Evolutionary conservation across 306 rosid species (phyloP).

Genomic region (Urtica urens): DNA sequence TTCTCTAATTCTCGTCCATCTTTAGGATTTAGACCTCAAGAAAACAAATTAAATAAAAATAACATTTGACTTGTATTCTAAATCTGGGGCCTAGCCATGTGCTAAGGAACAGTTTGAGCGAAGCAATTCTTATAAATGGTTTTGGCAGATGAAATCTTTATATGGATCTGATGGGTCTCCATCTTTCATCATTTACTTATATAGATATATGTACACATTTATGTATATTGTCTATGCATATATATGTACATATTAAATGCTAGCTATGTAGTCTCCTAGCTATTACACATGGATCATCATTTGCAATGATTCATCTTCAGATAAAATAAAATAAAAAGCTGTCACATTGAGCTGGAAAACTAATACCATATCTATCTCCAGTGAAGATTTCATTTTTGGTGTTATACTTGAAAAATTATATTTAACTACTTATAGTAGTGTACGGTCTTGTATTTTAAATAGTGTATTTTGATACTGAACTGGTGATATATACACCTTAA

Average conservation of each 20-base stretch:
- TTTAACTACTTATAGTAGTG: too few relatives aligned
- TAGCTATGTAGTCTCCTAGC: background rate
- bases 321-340: slow-evolving; percentile 1
- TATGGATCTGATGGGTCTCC: slow-evolving; percentile 22
- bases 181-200: slow-evolving; percentile 15
- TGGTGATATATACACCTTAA: too few relatives aligned
- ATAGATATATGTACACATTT: background rate
- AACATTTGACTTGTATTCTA: too few relatives aligned
- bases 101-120: slow-evolving; percentile 16
- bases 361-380: too few relatives aligned
- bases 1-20: background rate
- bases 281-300: slow-evolving; percentile 10
- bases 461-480: too few relatives aligned
- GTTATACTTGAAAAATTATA: too few relatives aligned
- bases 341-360: background rate
- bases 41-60: background rate
- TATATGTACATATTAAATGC: background rate
- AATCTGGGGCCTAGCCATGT: slow-evolving; percentile 31
- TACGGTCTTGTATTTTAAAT: too few relatives aligned
- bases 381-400: too few relatives aligned
- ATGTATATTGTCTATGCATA: slow-evolving; percentile 7
- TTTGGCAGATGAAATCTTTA: slow-evolving; percentile 12
- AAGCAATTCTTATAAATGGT: slow-evolving; percentile 13
- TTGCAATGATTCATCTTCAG: slow-evolving; percentile 15
- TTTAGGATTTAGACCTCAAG: background rate